phyloP scores from a whole-genome alignment of 208 protist species.

The Porcisia deanei region DNA sequence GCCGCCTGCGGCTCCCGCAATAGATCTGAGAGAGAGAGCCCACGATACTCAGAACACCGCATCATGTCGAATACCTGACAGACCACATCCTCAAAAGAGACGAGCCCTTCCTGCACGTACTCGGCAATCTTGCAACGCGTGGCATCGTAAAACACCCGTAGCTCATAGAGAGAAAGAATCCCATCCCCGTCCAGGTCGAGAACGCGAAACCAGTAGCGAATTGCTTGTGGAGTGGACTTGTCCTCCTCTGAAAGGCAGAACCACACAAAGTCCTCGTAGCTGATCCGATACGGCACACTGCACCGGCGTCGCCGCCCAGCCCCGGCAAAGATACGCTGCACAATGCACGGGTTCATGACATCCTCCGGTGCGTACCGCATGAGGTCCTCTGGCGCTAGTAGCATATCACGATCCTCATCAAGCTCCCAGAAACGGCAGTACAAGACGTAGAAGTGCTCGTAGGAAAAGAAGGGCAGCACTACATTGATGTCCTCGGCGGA shows the following conservation, averaged over 20 bases:
- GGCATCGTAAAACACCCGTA: slow-evolving; percentile 93
- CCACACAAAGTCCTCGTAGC: slow-evolving; percentile 96
- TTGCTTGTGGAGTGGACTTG: slow-evolving; percentile 88
- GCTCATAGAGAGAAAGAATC: slow-evolving; percentile 92
- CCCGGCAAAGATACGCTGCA: slow-evolving; percentile 81
- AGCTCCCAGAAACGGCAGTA: slow-evolving; percentile 99
- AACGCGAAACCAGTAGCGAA: slow-evolving; percentile 96
- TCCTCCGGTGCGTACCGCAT: slow-evolving; percentile 79
- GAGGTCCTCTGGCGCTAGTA: slow-evolving; percentile 90
- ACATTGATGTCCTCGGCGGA: slow-evolving; percentile 90
- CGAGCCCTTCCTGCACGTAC: slow-evolving; percentile 61
- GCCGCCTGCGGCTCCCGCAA: slow-evolving; percentile 75
- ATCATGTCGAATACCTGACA: slow-evolving; percentile 96
- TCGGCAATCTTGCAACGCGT: slow-evolving; percentile 79
- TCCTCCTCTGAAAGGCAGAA: slow-evolving; percentile 97
- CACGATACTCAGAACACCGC: slow-evolving; percentile 40
- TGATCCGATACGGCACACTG: slow-evolving; percentile 58
- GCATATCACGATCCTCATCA: slow-evolving; percentile 94
- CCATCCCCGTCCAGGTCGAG: slow-evolving; percentile 96
- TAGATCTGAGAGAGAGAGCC: slow-evolving; percentile 88
- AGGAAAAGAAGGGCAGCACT: slow-evolving; percentile 96
- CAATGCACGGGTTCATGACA: slow-evolving; percentile 79
- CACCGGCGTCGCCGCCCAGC: slow-evolving; percentile 49
- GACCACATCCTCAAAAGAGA: slow-evolving; percentile 88
- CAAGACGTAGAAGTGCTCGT: slow-evolving; percentile 99